Evolutionary conservation across 2,329 filamentous ascomycete genomes (phyloP), one percentile per base, ranked within the genome.

Genomic region (Aspergillus uvarum): DNA sequence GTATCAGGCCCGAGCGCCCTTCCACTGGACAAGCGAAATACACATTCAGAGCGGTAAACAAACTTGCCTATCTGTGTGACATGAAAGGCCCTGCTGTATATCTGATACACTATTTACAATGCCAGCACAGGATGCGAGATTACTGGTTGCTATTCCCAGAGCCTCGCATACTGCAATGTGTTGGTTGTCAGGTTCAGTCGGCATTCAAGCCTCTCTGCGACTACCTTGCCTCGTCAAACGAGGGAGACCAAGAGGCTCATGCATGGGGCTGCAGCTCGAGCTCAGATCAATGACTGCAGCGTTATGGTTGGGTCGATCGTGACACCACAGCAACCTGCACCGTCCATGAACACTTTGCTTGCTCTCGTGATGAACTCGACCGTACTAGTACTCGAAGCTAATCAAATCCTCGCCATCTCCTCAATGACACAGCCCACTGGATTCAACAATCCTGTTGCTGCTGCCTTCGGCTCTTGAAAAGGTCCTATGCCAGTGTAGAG

Each of bases 41-140:
- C 32, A 16, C 44, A 19, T 31, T 54, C 54, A 44, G 47, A 44
- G 47, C 61, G 60, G 62, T 65, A 65, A 63, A 59, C 50, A 31
- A 42, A 59, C 62, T 66, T 65, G 64, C 62, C 65, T 63, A 62
- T 58, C 60, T 59, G 61, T 65, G 65, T 59, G 62, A 56, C 65
- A 66, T 66, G 65, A 65, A 50, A 53, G 54, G 48, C 61, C 51
- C 50, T 56, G 58, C 61, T 51, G 44, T 51, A 55, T 48, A 58
- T 59, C 57, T 59, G 52, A 60, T 60, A 47, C 24, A 19, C 26
- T 8, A 53, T n/a, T 32, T 22, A 38, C 32, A 12, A 32, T 32
- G 24, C 42, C 26, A 47, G 42, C 44, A 35, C 12, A 5, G n/a
- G 21, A n/a, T 10, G 16, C 11, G 7, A 44, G 38, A 19, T 44